These are phyloP conservation scores for Carex parvula DNA, from an alignment of 176 grass and related monocot species.

Conservation along the genomic window DNA sequence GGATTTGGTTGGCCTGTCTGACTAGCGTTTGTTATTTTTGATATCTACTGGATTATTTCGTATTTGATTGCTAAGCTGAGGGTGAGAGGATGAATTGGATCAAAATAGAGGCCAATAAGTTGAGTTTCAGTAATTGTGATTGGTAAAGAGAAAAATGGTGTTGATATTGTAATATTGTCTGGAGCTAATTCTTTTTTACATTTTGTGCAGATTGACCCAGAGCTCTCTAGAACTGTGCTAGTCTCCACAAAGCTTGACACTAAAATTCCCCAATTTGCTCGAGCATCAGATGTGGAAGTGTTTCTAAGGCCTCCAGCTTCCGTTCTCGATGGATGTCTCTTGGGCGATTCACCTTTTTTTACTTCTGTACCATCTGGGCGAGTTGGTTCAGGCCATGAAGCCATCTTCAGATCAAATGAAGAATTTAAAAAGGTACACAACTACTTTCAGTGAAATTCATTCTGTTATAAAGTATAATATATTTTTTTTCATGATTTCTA, in stretches of 20 bases:
- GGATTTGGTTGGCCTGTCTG: neutral
- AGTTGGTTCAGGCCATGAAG: slow-evolving; percentile 78
- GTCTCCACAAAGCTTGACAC: slow-evolving; percentile 95
- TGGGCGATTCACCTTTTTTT: slow-evolving; percentile 86
- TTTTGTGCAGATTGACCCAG: slow-evolving; percentile 73
- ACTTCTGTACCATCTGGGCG: slow-evolving; percentile 94
- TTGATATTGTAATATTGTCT: neutral
- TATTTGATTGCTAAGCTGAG: too few relatives aligned
- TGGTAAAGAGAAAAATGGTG: neutral
- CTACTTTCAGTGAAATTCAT: slow-evolving; percentile 8
- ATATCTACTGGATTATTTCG: too few relatives aligned
- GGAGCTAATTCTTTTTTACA: neutral
- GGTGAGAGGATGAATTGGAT: neutral
- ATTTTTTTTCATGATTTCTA: neutral
- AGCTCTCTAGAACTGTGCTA: slow-evolving; percentile 87
- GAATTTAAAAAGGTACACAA: slow-evolving; percentile 76
- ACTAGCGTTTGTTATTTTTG: neutral
- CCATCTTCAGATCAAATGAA: slow-evolving; percentile 81
- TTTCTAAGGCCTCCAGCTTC: slow-evolving; percentile 77
- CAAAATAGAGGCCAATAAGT: neutral
- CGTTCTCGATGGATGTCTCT: slow-evolving; percentile 68
- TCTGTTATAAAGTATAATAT: neutral
- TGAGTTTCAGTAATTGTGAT: neutral
- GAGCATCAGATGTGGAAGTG: slow-evolving; percentile 90
- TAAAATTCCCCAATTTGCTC: slow-evolving; percentile 88